Percentiles rank a stretch among this genome's conserved stretches.
Conservation (phyloP, 306 rosid species). For the Cucurbita ficifolia region DNA sequence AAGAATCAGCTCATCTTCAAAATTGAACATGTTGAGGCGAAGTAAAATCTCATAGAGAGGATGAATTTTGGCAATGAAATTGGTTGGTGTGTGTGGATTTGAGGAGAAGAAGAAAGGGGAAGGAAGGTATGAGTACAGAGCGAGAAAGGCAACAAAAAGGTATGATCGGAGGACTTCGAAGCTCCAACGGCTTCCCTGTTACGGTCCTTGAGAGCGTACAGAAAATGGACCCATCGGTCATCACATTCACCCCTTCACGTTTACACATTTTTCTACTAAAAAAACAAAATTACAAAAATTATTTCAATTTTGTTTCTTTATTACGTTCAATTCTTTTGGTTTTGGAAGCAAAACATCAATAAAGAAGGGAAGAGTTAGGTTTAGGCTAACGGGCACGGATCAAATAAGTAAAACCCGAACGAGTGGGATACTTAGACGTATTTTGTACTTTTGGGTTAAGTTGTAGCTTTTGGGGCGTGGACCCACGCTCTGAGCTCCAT, state of each 20-base stretch:
- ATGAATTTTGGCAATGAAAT: neutral
- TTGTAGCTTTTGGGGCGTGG: too few relatives aligned
- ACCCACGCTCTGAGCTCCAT: too few relatives aligned
- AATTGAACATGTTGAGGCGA: conserved; percentile 34
- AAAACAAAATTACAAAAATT: too few relatives aligned
- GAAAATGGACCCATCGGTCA: neutral
- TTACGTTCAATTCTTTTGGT: too few relatives aligned
- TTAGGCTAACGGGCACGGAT: too few relatives aligned
- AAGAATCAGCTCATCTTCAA: conserved; percentile 37
- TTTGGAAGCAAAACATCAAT: too few relatives aligned
- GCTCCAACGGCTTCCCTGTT: neutral
- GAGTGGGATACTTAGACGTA: too few relatives aligned
- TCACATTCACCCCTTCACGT: neutral
- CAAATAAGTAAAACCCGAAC: too few relatives aligned
- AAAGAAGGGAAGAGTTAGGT: too few relatives aligned
- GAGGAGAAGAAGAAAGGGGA: neutral
- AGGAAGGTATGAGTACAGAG: neutral
- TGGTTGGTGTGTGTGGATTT: neutral
- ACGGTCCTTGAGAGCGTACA: neutral
- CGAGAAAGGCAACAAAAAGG: neutral
- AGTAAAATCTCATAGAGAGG: neutral
- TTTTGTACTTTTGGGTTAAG: too few relatives aligned
- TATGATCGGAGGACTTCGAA: neutral
- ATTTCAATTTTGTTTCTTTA: too few relatives aligned
- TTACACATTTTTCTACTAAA: neutral